Evolutionary conservation across 306 rosid genomes (phyloP), one percentile per base, ranked within the genome.

Genomic region (Vigna trinervia): DNA sequence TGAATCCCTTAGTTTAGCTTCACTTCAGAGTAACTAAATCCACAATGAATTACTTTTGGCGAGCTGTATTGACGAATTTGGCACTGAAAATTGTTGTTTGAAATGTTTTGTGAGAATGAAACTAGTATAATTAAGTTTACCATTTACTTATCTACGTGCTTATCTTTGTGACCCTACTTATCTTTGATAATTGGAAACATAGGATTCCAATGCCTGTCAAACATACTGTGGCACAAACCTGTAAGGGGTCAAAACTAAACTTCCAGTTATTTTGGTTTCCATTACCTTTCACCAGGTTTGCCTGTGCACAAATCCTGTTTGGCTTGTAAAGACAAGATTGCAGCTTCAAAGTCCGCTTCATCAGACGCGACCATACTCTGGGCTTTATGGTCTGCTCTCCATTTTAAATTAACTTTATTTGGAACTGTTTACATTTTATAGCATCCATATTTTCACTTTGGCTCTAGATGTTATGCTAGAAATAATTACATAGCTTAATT

Each of bases 251-350:
- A 50, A 79, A 36, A 76, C 34, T 71, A 32, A 76, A 54, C 64
- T 72, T 83, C 71, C 26, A 5, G 15, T 73, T 70, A 61, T 76
- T 80, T 59, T 75, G 45, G 74, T 84, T 74, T 71, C 32, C 60
- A 70, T 82, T 78, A 34, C 72, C 77, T 43, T 68, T 83, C 80
- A 59, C 72, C 86, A 95, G 97, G 97, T 92, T 73, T 88, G 86
- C 81, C 86, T 95, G 59, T 95, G 91, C 83, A 95, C 99, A 45
- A 89, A 92, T 84, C 99, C 98, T 62, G 78, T 92, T 67, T 92
- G 99, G 98, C 90, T 95, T 12, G 97, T 95, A 62, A 95, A 95
- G 84, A 95, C 98, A 84, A 89, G 99, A 88, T 75, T 95, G 88
- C 97, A 95, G 89, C 99, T 95, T 86, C 99, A 95, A 87, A 91